Percentiles rank a stretch among this genome's conserved stretches.
These are phyloP conservation scores for Rhynchosporium secalis DNA, from an alignment of 2,329 filamentous ascomycete species.

Conservation along the genomic window DNA sequence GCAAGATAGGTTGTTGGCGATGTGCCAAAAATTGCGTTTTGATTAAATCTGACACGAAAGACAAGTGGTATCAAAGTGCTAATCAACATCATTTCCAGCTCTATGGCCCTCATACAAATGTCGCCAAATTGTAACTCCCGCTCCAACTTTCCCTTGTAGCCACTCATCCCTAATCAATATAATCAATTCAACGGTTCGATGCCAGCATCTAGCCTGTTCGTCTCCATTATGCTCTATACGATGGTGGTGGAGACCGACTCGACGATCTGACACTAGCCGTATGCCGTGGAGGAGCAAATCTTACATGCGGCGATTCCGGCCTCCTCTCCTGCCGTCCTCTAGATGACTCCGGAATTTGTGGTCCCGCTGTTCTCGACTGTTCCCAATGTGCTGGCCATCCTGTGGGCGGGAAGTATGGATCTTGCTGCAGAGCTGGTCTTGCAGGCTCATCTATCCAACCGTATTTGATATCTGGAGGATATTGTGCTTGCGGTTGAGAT, in stretches of 20 bases:
- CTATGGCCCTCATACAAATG: background rate
- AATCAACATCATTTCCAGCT: background rate
- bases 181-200: slow-evolving; percentile 7
- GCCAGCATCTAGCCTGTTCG: slow-evolving; percentile 18
- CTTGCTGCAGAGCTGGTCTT: slow-evolving; percentile 18
- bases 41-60: background rate
- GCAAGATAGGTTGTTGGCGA: no score
- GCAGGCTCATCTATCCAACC: slow-evolving; percentile 29
- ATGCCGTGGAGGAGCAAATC: slow-evolving; percentile 68
- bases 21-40: no score
- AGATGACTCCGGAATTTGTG: slow-evolving; percentile 18
- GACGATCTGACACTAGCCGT: slow-evolving; percentile 42
- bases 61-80: slow-evolving; percentile 3
- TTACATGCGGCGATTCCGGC: slow-evolving; percentile 70
- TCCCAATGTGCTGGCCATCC: slow-evolving; percentile 34
- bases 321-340: slow-evolving; percentile 24
- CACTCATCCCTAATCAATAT: background rate
- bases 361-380: slow-evolving; percentile 22
- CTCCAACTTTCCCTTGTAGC: background rate
- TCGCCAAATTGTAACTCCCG: background rate
- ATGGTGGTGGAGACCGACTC: slow-evolving; percentile 26
- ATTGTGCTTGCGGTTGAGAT: slow-evolving; percentile 14
- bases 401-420: slow-evolving; percentile 27
- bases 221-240: slow-evolving; percentile 20
- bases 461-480: slow-evolving; percentile 31